phyloP scores from a whole-genome alignment of 352 stramenopile genomes.

The Phytopythium cucurbitacearum region DNA sequence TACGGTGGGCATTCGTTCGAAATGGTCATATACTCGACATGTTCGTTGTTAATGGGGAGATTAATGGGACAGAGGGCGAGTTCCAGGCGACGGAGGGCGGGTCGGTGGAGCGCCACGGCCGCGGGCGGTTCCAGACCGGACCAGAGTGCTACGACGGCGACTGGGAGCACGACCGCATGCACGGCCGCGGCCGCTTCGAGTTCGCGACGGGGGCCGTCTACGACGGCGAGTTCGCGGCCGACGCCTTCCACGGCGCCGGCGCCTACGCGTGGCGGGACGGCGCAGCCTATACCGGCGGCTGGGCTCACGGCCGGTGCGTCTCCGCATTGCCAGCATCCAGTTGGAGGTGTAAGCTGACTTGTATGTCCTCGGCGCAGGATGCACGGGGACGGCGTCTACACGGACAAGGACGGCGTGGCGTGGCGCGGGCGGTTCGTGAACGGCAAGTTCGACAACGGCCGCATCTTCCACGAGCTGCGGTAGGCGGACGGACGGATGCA shows the following conservation, averaged over 20 bases:
- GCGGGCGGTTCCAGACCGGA: conserved; percentile 41
- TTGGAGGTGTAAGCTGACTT: too few relatives aligned
- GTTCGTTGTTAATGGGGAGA: too few relatives aligned
- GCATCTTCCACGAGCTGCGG: conserved; percentile 71
- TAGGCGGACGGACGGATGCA: conserved; percentile 8
- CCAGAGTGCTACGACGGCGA: conserved; percentile 61
- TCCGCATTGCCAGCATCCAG: too few relatives aligned
- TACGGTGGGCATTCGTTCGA: conserved; percentile 27
- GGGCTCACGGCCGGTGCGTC: conserved; percentile 39
- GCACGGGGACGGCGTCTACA: conserved; percentile 66
- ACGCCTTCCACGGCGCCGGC: conserved; percentile 57
- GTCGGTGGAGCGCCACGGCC: conserved; percentile 45
- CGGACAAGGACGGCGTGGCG: conserved; percentile 68
- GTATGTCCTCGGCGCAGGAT: conserved; percentile 33
- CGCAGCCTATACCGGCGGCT: conserved; percentile 52
- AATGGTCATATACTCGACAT: neutral
- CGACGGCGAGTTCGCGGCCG: conserved; percentile 67
- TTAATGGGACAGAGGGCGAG: conserved; percentile 33
- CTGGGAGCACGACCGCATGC: conserved; percentile 68
- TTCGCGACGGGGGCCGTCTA: conserved; percentile 74
- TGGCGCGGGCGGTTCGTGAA: conserved; percentile 74
- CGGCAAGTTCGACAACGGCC: conserved; percentile 82
- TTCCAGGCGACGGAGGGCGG: conserved; percentile 25
- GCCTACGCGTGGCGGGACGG: conserved; percentile 69
- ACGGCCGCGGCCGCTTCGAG: conserved; percentile 49